Base-by-base conservation (phyloP, 202 grass and related monocot genomes). In the Schoenoplectus tabernaemontani region DNA sequence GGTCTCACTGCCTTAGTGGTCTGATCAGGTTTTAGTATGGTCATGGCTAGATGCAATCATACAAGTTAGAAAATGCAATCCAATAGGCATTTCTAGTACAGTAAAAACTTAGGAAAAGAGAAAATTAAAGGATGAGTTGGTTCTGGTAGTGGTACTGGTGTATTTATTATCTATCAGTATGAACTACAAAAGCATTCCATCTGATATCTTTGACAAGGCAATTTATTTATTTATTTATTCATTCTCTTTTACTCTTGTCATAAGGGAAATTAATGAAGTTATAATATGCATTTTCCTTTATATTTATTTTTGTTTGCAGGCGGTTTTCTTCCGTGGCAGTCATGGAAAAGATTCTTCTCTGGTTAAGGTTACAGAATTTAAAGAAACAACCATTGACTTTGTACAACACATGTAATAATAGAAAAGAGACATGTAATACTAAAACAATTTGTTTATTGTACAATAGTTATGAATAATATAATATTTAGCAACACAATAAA, bases 261-360 rank as follows among this genome's bases (percentile, higher is more conserved):
- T 61, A 30, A 33, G 84, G 24, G 17, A 16, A 5, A 20, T 22
- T 12, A 46, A n/a, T 44, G 5, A 28, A 71, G 4, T 15, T 84
- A 5, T 17, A 41, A 23, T 19, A 1, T 32, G 72, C 44, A 11
- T 78, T 76, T 41, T 16, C 34, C 78, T 83, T 11, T 23, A 12
- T 48, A 15, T 47, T 80, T 48, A 15, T 47, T 80, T 50, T 59
- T 71, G 4, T 53, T 5, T 3, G 4, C 16, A 96, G 89, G 89
- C 81, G 95, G 95, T 20, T 97, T 97, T 85, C 91, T 97, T 68
- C 95, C 95, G 51, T 97, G 95, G 91, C 89, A 94, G 32, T 97
- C 91, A 3, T 94, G 91, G 91, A 93, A 86, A 83, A 97, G 87
- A 54, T 97, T 97, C 76, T 94, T 97, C 76, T 87, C 76, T 8